These are phyloP conservation scores for Boletus fagicola DNA, from an alignment of 768 basidiomycete genomes.

Conservation along the genomic window DNA sequence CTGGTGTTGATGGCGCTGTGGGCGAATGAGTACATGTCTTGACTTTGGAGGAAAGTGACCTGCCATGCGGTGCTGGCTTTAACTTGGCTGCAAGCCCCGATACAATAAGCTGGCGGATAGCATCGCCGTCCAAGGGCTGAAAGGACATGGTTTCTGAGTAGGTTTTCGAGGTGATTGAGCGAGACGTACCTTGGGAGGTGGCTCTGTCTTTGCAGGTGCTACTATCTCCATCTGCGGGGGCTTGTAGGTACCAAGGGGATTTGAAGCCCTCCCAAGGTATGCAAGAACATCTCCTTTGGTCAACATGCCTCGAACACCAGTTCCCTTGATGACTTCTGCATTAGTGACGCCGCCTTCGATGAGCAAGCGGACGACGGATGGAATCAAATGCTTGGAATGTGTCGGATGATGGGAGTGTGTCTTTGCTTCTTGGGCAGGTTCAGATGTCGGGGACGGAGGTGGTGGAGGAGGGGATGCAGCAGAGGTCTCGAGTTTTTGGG, in stretches of 20 bases:
- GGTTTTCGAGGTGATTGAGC: neutral
- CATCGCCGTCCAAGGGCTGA: conserved; percentile 59
- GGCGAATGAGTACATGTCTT: conserved; percentile 8
- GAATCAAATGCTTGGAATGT: conserved; percentile 77
- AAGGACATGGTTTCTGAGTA: neutral
- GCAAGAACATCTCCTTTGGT: conserved; percentile 95
- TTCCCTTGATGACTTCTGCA: conserved; percentile 73
- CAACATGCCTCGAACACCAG: conserved; percentile 88
- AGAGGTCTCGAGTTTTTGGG: conserved; percentile 24
- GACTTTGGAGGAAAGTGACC: conserved; percentile 9
- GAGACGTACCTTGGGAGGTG: conserved; percentile 36
- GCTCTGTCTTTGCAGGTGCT: conserved; percentile 35
- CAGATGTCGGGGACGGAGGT: conserved; percentile 19
- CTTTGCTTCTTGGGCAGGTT: conserved; percentile 26
- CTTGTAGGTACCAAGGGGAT: conserved; percentile 74
- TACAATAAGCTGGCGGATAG: conserved; percentile 65
- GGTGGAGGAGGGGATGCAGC: conserved; percentile 22
- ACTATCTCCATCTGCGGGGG: conserved; percentile 34
- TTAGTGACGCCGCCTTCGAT: conserved; percentile 56
- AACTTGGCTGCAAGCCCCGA: conserved; percentile 53
- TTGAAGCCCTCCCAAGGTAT: conserved; percentile 78
- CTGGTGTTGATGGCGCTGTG: conserved; percentile 40
- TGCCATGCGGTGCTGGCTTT: conserved; percentile 50
- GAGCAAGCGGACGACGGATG: conserved; percentile 82
- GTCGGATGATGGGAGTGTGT: conserved; percentile 39